phyloP scores from a whole-genome alignment of 345 rosid genomes.

The Bruguiera sexangula region DNA sequence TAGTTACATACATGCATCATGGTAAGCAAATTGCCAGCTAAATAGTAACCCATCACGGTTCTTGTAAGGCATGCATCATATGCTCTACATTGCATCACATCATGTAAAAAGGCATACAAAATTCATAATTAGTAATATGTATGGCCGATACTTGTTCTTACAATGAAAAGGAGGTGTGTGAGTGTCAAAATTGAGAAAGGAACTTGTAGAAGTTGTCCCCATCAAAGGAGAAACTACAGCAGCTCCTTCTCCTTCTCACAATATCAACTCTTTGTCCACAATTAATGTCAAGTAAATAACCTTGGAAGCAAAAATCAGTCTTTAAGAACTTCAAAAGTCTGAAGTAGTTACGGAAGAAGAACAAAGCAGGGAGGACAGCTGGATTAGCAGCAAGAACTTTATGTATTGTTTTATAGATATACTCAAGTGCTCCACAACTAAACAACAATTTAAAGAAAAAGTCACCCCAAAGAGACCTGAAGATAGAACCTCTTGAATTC shows the following conservation, averaged over 20 bases:
- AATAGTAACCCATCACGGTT: neutral
- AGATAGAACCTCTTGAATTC: slow-evolving; percentile 96
- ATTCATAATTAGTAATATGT: neutral
- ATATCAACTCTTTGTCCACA: neutral
- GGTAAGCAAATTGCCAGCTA: too few species aligned
- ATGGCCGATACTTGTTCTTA: neutral
- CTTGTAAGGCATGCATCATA: neutral
- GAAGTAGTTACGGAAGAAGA: too few species aligned
- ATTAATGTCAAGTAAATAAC: neutral
- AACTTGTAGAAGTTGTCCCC: neutral
- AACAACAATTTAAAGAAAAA: slow-evolving; percentile 21
- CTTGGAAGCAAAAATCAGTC: too few species aligned
- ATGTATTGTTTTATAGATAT: too few species aligned
- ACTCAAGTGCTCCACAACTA: slow-evolving; percentile 6
- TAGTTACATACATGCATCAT: too few species aligned
- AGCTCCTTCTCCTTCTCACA: neutral
- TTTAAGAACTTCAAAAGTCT: too few species aligned
- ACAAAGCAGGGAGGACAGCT: too few species aligned
- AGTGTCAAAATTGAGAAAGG: neutral
- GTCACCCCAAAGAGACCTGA: slow-evolving; percentile 57
- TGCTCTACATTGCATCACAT: neutral
- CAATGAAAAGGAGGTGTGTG: neutral
- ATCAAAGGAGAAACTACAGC: neutral
- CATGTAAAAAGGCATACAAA: neutral
- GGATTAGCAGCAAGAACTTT: too few species aligned